These are phyloP conservation scores for Ammopiptanthus mongolicus DNA, from an alignment of 306 rosid genomes.

Conservation along the genomic window DNA sequence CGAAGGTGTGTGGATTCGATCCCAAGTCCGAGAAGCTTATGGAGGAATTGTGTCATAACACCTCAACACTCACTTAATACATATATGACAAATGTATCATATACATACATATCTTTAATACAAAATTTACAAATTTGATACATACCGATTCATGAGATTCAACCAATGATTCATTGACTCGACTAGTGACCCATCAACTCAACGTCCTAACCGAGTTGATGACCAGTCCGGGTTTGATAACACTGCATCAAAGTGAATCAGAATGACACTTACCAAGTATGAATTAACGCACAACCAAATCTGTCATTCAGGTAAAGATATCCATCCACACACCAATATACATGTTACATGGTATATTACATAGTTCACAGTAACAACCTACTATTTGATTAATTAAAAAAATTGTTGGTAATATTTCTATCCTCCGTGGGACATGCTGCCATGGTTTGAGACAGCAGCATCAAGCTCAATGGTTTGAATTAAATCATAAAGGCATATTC, in stretches of 20 bases:
- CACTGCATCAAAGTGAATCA: conserved; percentile 1
- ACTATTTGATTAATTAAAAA: conserved; percentile 13
- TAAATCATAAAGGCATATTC: conserved; percentile 18
- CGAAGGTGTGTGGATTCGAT: too few species aligned
- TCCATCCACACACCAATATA: conserved; percentile 33
- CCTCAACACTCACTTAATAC: too few species aligned
- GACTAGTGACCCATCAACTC: too few species aligned
- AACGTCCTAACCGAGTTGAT: too few species aligned
- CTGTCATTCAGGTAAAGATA: conserved; percentile 27
- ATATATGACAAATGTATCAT: too few species aligned
- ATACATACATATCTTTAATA: too few species aligned
- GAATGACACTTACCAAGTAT: conserved; percentile 18
- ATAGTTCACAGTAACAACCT: conserved; percentile 22
- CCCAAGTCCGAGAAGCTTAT: too few species aligned
- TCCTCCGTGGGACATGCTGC: conserved; percentile 13
- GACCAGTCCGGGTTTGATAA: too few species aligned
- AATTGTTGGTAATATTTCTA: conserved; percentile 28
- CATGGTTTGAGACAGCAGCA: conserved; percentile 21
- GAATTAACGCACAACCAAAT: conserved; percentile 41
- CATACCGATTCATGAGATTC: too few species aligned
- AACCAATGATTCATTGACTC: too few species aligned
- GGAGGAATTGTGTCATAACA: too few species aligned
- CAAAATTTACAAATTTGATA: too few species aligned
- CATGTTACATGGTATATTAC: conserved; percentile 26
- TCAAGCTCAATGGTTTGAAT: not conserved